phyloP scores from a whole-genome alignment of 179 eudicot species.

The Sideroxylon spinosum region DNA sequence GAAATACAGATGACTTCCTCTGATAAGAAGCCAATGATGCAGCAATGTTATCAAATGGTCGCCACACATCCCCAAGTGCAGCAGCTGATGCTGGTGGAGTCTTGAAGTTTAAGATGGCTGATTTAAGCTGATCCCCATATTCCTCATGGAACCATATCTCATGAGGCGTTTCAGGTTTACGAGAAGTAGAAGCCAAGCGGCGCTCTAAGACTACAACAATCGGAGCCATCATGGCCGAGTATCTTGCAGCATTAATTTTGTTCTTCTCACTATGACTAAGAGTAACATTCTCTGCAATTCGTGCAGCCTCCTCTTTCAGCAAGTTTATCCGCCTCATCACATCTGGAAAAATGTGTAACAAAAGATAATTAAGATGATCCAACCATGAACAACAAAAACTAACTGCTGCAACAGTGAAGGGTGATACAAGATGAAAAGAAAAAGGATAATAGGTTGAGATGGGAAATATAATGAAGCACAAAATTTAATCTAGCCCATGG shows the following conservation, averaged over 20 bases:
- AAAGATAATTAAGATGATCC: neutral
- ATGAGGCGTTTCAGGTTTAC: constrained; percentile 90
- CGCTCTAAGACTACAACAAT: constrained; percentile 94
- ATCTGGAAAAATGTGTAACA: constrained; percentile 37
- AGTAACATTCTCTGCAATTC: constrained; percentile 72
- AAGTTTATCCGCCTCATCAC: constrained; percentile 84
- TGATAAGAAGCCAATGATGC: constrained; percentile 87
- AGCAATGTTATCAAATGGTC: constrained; percentile 85
- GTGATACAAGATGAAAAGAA: neutral
- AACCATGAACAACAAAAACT: neutral
- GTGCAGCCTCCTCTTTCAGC: constrained; percentile 96
- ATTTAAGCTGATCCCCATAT: constrained; percentile 64
- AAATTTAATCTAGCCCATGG: neutral
- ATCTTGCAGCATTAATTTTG: constrained; percentile 92
- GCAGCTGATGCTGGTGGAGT: constrained; percentile 74
- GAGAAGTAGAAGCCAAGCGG: constrained; percentile 81
- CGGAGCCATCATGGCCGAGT: constrained; percentile 99
- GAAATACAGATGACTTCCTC: constrained; percentile 74
- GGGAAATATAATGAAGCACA: constrained; percentile 9
- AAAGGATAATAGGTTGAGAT: neutral
- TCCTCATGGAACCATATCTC: constrained; percentile 94
- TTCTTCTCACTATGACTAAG: constrained; percentile 85
- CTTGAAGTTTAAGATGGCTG: constrained; percentile 72
- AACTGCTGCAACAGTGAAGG: neutral
- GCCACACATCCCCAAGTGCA: constrained; percentile 91